These are phyloP conservation scores for Saccharomyces hybrid DNA, from an alignment of 1,139 yeast species.

Conservation along the genomic window DNA sequence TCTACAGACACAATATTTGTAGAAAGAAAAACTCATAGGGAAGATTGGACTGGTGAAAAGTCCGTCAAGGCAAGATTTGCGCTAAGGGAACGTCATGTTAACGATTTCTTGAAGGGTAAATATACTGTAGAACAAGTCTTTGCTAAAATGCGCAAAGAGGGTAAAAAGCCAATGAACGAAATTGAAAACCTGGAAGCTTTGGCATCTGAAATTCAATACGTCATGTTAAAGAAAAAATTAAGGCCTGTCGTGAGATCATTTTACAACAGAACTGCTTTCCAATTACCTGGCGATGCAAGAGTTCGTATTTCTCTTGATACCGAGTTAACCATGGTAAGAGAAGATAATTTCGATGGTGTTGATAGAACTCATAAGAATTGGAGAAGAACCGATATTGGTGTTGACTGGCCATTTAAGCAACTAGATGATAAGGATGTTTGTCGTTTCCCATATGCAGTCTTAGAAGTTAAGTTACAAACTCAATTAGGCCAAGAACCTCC, in stretches of 20 bases:
- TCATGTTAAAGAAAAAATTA: constrained; percentile 71
- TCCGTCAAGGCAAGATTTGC: constrained; percentile 95
- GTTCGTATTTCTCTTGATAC: constrained; percentile 97
- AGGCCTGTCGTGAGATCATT: constrained; percentile 95
- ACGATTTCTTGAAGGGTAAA: constrained; percentile 71
- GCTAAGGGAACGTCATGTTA: constrained; percentile 83
- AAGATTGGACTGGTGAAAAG: constrained; percentile 99
- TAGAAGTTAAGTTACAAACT: constrained; percentile 94
- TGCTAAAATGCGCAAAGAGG: constrained; percentile 87
- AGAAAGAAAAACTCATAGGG: constrained; percentile 96
- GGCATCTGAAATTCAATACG: constrained; percentile 88
- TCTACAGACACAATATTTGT: constrained; percentile 84
- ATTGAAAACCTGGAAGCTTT: constrained; percentile 86
- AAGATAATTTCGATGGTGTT: constrained; percentile 88
- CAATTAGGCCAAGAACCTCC: constrained; percentile 99
- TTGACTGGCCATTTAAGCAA: constrained; percentile 89
- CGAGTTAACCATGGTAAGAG: constrained; percentile 91
- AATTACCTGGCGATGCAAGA: constrained; percentile 96
- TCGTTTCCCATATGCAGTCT: constrained; percentile 93
- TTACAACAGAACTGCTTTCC: constrained; percentile 97
- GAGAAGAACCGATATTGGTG: constrained; percentile 98
- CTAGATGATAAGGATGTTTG: constrained; percentile 78
- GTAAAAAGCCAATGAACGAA: constrained; percentile 78
- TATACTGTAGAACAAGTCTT: constrained; percentile 85
- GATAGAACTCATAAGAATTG: constrained; percentile 90